Evolutionary conservation across 768 basidiomycete genomes (phyloP), one percentile per base, ranked within the genome.

Genomic region (Tylopilus balloui): DNA sequence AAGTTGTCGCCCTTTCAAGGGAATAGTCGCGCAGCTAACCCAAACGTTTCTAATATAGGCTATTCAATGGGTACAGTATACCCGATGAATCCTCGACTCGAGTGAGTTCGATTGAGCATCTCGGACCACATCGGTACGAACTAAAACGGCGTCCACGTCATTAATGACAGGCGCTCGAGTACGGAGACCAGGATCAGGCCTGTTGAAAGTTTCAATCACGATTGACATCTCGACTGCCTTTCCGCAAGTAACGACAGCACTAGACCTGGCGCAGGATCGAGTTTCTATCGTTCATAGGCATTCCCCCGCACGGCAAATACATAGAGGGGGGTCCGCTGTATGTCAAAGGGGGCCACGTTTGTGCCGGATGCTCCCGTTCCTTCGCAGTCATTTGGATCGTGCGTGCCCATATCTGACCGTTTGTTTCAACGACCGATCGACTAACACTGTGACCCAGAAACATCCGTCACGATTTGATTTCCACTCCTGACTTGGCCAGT

Each of bases 31-130:
- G n/a, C n/a, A 6, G 38, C 19, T 24, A n/a, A 34, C 6, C 0
- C n/a, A 21, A 17, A n/a, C 21, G 3, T 24, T 31, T 25, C 10
- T 5, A 24, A 8, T 15, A 15, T 17, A 13, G 23, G 19, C 25
- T 24, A 35, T 23, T 25, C 2, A 23, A 17, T 12, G 19, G 21
- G 10, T 19, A 15, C 11, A 25, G 10, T 19, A 13, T 25, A 28
- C 2, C 29, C 35, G 28, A 42, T n/a, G 50, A 29, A 40, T 21
- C n/a, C 3, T 27, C 12, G 23, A 27, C 55, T 57, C 55, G 34
- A 54, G 38, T 58, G 56, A 34, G 56, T 19, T 34, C 38, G 2
- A 32, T n/a, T 35, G 42, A 23, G 14, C 36, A 42, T 29, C 29
- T 51, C 45, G 55, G 45, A 14, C 54, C 14, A 23, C 11, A 12